A percentile compares a stretch with the other conserved stretches of the same genome.
phyloP scores from a whole-genome alignment of 306 rosid species.

The Gastrolobium villosum region DNA sequence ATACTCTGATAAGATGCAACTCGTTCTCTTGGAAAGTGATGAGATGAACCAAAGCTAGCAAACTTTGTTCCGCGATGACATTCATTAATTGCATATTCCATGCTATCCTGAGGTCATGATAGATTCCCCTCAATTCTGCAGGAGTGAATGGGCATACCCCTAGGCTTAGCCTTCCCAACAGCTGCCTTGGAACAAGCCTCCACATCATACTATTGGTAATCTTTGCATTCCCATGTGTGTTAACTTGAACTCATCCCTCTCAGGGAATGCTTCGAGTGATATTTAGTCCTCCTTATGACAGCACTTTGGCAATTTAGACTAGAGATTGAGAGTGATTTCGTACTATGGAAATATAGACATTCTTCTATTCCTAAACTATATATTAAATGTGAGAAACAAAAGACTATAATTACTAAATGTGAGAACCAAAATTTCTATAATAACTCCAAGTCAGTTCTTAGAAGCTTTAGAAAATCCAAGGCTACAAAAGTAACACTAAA shows the following conservation, averaged over 20 bases:
- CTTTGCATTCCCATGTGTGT: constrained; percentile 14
- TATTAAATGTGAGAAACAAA: constrained; percentile 23
- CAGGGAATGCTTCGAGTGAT: background rate
- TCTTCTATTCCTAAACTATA: constrained; percentile 28
- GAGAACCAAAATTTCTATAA: background rate
- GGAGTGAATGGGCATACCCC: constrained; percentile 28
- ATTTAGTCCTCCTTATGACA: constrained; percentile 22
- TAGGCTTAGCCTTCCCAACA: constrained; percentile 31
- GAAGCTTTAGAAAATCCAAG: constrained; percentile 28
- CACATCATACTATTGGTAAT: constrained; percentile 28
- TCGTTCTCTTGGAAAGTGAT: constrained; percentile 25
- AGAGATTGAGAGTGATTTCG: constrained; percentile 22
- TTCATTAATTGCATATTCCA: constrained; percentile 5
- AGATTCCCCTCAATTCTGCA: constrained; percentile 28
- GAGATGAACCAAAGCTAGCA: constrained; percentile 33
- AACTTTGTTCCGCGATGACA: constrained; percentile 4
- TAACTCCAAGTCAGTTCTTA: constrained; percentile 26
- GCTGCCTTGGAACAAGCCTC: constrained; percentile 23
- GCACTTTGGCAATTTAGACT: constrained; percentile 19
- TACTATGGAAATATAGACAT: constrained; percentile 21
- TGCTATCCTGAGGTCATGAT: constrained; percentile 16
- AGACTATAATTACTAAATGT: background rate
- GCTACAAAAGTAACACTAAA: constrained; percentile 9
- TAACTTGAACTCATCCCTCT: constrained; percentile 15
- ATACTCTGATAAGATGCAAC: background rate